Conservation (phyloP, 345 rosid species). For the Populus davidiana region DNA sequence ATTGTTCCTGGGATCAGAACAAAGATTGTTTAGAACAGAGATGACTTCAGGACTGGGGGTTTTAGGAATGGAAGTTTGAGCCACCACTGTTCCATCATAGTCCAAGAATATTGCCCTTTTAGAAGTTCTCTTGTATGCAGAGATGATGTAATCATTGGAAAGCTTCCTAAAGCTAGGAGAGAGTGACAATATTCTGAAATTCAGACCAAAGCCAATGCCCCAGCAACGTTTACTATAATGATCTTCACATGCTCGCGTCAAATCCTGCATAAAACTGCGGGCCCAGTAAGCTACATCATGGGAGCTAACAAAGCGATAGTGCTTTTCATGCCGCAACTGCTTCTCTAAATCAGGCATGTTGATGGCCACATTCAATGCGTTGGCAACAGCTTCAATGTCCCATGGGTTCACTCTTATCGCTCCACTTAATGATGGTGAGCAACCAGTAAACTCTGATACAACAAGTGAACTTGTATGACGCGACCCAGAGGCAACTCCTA, state of each 20-base stretch:
- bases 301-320: slow-evolving; percentile 35
- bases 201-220: slow-evolving; percentile 43
- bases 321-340: slow-evolving; percentile 47
- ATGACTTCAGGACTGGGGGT: slow-evolving; percentile 29
- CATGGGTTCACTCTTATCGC: slow-evolving; percentile 49
- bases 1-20: slow-evolving; percentile 35
- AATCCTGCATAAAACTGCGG: slow-evolving; percentile 39
- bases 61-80: slow-evolving; percentile 31
- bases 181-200: slow-evolving; percentile 38
- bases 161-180: slow-evolving; percentile 43
- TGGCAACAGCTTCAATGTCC: slow-evolving; percentile 43
- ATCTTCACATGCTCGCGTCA: slow-evolving; percentile 38
- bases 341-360: slow-evolving; percentile 29
- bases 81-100: slow-evolving; percentile 47
- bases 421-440: slow-evolving; percentile 51
- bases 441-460: slow-evolving; percentile 44
- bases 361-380: slow-evolving; percentile 33
- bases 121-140: slow-evolving; percentile 33
- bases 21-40: slow-evolving; percentile 30
- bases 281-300: slow-evolving; percentile 47
- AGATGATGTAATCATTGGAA: slow-evolving; percentile 28
- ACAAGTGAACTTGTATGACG: slow-evolving; percentile 40
- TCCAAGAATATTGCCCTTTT: slow-evolving; percentile 47
- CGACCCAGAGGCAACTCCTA: slow-evolving; percentile 20
- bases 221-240: slow-evolving; percentile 37